These are phyloP conservation scores for Lactarius tabidus DNA, from an alignment of 768 basidiomycete genomes.

Conservation along the genomic window DNA sequence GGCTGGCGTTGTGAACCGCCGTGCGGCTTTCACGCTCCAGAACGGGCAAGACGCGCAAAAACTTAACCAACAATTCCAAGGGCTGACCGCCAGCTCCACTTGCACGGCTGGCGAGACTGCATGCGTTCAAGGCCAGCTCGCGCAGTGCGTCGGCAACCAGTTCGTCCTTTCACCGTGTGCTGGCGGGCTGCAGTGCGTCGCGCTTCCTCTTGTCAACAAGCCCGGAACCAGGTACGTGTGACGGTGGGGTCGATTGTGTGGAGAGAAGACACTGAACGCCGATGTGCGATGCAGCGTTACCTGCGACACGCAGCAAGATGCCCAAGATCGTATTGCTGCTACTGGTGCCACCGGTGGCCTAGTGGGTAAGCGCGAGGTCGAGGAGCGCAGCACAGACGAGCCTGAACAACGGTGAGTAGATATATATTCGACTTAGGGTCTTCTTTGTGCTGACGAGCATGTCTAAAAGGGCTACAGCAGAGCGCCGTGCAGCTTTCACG, in stretches of 20 bases:
- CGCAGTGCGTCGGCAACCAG: conserved; percentile 26
- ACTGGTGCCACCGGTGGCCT: conserved; percentile 32
- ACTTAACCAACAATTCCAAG: conserved; percentile 27
- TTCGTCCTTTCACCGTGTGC: conserved; percentile 24
- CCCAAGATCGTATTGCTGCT: conserved; percentile 25
- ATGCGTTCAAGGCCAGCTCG: conserved; percentile 23
- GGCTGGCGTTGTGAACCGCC: conserved; percentile 19
- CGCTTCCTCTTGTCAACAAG: conserved; percentile 33
- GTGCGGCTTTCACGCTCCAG: conserved; percentile 23
- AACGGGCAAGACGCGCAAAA: conserved; percentile 31
- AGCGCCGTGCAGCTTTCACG: no score
- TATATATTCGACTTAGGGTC: no score
- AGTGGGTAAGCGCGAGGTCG: conserved; percentile 19
- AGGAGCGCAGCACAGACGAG: no score
- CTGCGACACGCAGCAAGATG: conserved; percentile 30
- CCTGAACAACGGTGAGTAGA: no score
- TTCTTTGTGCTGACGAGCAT: no score
- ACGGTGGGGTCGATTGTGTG: not conserved
- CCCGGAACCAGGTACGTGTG: conserved; percentile 31
- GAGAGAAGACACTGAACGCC: not conserved
- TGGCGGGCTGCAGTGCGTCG: conserved; percentile 24
- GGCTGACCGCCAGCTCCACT: conserved; percentile 29
- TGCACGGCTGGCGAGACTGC: conserved; percentile 35
- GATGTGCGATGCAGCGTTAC: conserved; percentile 26
- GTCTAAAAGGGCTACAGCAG: no score